Base-by-base conservation (phyloP, 768 basidiomycete genomes). In the Hygrophoropsis aurantiaca region DNA sequence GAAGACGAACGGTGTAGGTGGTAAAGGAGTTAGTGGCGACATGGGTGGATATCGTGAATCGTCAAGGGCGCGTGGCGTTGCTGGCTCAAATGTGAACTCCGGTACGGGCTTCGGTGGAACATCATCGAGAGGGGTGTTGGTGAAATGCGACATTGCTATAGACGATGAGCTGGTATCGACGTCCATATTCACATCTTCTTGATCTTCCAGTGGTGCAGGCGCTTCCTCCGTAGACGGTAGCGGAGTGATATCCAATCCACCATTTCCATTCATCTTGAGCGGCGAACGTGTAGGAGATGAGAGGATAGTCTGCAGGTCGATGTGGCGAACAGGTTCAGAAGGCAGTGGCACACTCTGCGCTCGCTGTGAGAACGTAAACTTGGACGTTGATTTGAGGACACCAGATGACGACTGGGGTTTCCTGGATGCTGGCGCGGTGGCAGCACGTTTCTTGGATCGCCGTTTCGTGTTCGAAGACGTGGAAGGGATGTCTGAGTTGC, bases 21-120 rank as follows among this genome's bases (percentile, higher is more conserved):
- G 73, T 26, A 79, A 55, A 6, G 81, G 80, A 6, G 81, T 80
- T 27, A 83, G 64, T 15, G 74, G 74, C 1, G 74, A 76, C 13
- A 48, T 15, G 2, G 44, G 15, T 24, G 40, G 44, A 18, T 40
- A 24, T 16, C 23, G 18, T 4, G 51, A 33, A 11, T 34, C 37
- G n/a, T 23, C 2, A 18, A 24, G 11, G 44, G 25, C 19, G 18
- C 37, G 33, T 16, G 33, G 32, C 7, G 33, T 21, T 24, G 33
- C 27, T 30, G 27, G 27, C 13, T 30, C 27, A 30, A 30, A 30
- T 30, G 27, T 30, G 27, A 30, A 30, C 6, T 30, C 27, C 13
- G 27, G 27, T 6, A 30, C 30, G 6, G 55, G 40, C 20, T 46
- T 46, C 25, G 50, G 21, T 25, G 27, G 46, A 40, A 53, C 54